A percentile compares a stretch with the other conserved stretches of the same genome.
Conservation (phyloP, 1,284 basidiomycete genomes). For the Melampsora americana region DNA sequence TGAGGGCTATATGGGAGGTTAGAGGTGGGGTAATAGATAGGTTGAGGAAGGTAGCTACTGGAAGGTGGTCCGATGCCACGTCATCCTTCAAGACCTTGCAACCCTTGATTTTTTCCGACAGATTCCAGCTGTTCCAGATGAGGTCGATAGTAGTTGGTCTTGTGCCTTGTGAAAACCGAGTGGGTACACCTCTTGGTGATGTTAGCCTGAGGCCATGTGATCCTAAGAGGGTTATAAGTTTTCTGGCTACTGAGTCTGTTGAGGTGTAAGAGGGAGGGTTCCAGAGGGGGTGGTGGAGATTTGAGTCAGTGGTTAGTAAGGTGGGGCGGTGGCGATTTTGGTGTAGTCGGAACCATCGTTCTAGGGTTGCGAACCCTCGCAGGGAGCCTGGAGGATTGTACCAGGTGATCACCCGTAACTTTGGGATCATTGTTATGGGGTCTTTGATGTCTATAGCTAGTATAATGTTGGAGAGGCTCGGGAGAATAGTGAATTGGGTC, state of each 20-base stretch:
- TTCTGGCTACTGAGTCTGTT: not conserved
- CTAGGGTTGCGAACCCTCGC: too few relatives aligned
- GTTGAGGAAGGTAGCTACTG: too few relatives aligned
- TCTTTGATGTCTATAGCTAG: too few relatives aligned
- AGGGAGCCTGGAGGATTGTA: too few relatives aligned
- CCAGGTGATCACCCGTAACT: too few relatives aligned
- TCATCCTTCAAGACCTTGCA: not conserved
- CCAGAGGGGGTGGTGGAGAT: not conserved
- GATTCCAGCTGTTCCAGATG: not conserved
- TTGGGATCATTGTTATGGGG: too few relatives aligned
- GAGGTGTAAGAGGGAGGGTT: not conserved
- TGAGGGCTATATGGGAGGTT: not conserved
- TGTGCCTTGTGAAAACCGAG: not conserved
- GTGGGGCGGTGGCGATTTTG: not conserved
- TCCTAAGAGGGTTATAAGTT: not conserved
- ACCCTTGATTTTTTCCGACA: not conserved
- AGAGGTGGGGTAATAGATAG: too few relatives aligned
- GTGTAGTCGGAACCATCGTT: too few relatives aligned
- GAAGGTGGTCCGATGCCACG: not conserved
- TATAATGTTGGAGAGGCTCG: too few relatives aligned
- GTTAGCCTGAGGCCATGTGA: not conserved
- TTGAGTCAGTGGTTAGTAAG: not conserved
- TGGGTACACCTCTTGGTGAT: not conserved
- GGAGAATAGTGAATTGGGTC: too few relatives aligned
- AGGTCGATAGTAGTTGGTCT: not conserved